Base-by-base conservation (phyloP, 768 basidiomycete genomes). In the Mycena galericulata region DNA sequence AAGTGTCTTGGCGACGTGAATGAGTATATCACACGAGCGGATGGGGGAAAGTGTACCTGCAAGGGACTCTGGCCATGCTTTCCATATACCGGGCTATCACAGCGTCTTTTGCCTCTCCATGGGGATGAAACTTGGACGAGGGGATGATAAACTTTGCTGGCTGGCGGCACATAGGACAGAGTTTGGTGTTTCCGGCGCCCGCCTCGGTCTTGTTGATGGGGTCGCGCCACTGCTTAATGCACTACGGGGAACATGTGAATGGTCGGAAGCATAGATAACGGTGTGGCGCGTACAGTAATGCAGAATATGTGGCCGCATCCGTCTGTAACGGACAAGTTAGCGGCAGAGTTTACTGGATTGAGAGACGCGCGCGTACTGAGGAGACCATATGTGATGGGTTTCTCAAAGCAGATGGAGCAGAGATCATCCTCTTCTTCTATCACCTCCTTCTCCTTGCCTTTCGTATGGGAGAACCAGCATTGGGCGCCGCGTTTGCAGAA, bases 251-350 rank as follows among this genome's bases (percentile, higher is more conserved):
- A 17, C 54, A 47, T 49, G 53, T 73, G 38, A 66, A 51, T 59
- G 34, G 54, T 57, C 29, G 26, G 26, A 22, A 18, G 45, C 49
- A 50, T 12, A 22, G 26, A 6, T 36, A 36, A 40, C 14, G 47
- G 53, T 56, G 51, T 11, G 24, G 34, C 50, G 78, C 85, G 65
- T 75, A 93, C 93, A 66, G 86, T 77, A 40, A 92, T 82, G 75
- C 94, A 95, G 77, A 94, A 95, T 53, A 93, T 81, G 77, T 95
- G 94, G 68, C 86, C 90, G 75, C 94, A 95, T 34, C 88, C 89
- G 24, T 78, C 92, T 94, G 67, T 14, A 12, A 32, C 20, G n/a
- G 36, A 49, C 36, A 41, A 36, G 22, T n/a, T 50, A 57, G 40
- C n/a, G 26, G 26, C 62, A 20, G 32, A 18, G 22, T 1, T 15